A percentile compares a stretch with the other conserved stretches of the same genome.
Evolutionary conservation across 768 basidiomycete species (phyloP).

Genomic region (Boletus speciosus): DNA sequence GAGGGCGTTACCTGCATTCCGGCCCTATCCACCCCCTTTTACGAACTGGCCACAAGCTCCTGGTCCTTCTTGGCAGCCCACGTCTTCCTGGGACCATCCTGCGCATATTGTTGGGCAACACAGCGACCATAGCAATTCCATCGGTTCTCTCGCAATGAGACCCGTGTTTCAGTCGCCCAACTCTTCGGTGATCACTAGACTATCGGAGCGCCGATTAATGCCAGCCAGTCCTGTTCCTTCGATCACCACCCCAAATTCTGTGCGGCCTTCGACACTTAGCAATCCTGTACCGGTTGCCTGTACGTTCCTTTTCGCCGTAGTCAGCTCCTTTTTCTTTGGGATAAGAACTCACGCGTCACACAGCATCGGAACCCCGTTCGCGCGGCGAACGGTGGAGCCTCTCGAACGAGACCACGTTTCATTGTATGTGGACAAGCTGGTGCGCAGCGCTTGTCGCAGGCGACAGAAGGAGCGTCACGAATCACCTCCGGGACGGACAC

Average conservation of each 20-base stretch:
- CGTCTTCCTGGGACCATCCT: slow-evolving; percentile 2
- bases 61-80: neutral
- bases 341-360: slow-evolving; percentile 4
- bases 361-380: slow-evolving; percentile 9
- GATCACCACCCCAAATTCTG: neutral
- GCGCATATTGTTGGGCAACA: neutral
- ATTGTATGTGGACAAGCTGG: slow-evolving; percentile 17
- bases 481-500: slow-evolving; percentile 21
- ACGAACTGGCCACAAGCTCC: neutral
- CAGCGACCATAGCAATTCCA: neutral
- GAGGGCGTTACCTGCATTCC: neutral
- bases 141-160: neutral
- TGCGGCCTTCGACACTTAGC: neutral
- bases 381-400: slow-evolving; percentile 4
- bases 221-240: neutral
- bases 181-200: neutral
- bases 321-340: too few relatives aligned
- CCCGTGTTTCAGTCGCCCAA: neutral
- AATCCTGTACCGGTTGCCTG: slow-evolving; percentile 8
- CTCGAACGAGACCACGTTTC: slow-evolving; percentile 9
- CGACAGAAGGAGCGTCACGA: slow-evolving; percentile 16
- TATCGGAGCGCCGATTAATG: neutral
- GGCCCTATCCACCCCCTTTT: neutral
- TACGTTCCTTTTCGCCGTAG: slow-evolving; percentile 6
- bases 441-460: slow-evolving; percentile 18